Evolutionary conservation across 352 stramenopile species (phyloP).

Genomic region (Globisporangium polare): DNA sequence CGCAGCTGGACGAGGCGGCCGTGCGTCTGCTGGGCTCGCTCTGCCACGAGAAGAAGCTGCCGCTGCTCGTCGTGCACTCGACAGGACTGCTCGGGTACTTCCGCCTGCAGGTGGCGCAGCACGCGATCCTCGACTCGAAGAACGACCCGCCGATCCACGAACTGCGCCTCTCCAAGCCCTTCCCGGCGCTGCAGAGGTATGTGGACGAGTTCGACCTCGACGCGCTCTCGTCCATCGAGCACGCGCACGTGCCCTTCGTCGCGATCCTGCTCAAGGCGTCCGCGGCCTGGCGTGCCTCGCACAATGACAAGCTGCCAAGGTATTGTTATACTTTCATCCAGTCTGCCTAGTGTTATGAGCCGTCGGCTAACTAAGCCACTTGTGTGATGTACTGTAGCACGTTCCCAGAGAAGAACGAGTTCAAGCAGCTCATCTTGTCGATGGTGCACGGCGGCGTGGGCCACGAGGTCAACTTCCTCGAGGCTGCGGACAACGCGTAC

Average conservation of each 20-base stretch:
- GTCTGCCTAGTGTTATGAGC: neutral
- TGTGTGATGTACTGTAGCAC: constrained; percentile 20
- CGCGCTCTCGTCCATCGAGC: constrained; percentile 74
- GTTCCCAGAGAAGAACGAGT: constrained; percentile 89
- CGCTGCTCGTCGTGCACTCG: constrained; percentile 83
- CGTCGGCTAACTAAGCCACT: neutral
- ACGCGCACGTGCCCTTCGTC: constrained; percentile 92
- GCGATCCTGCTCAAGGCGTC: constrained; percentile 86
- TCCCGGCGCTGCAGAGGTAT: constrained; percentile 63
- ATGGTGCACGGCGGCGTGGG: constrained; percentile 48
- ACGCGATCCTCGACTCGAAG: constrained; percentile 90
- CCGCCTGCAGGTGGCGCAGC: constrained; percentile 82
- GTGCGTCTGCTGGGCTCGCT: constrained; percentile 54
- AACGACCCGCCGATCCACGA: constrained; percentile 84
- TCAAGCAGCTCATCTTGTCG: constrained; percentile 70
- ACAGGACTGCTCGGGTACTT: constrained; percentile 93
- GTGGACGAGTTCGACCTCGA: constrained; percentile 58
- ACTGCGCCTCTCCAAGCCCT: constrained; percentile 80
- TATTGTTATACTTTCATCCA: too few relatives aligned
- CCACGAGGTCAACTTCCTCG: constrained; percentile 95
- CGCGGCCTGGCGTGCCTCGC: constrained; percentile 46
- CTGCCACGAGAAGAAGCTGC: constrained; percentile 67
- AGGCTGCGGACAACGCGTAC: constrained; percentile 92
- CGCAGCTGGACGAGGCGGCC: constrained; percentile 69
- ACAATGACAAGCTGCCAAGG: constrained; percentile 48